Evolutionary conservation across 257 asterid species (phyloP).

Genomic region (Forsythia suspensa): DNA sequence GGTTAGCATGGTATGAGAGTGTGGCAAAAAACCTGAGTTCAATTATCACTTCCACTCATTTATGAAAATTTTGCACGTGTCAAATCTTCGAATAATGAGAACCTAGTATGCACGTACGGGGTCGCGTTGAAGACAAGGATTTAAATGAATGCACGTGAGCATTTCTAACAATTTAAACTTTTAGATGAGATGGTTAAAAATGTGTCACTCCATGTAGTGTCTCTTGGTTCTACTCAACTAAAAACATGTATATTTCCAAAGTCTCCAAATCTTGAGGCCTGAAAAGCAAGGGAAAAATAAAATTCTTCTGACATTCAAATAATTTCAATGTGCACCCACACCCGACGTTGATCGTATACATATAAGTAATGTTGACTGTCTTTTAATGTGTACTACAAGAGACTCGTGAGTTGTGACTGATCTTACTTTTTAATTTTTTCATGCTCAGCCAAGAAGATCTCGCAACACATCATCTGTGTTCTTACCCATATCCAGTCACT

Average conservation of each 20-base stretch:
- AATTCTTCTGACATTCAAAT: conserved; percentile 9
- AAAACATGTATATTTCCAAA: background rate
- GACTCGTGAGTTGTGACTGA: conserved; percentile 20
- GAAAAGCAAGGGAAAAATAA: background rate
- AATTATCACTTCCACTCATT: background rate
- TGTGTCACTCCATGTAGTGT: background rate
- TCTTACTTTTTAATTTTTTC: conserved; percentile 22
- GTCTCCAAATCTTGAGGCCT: background rate
- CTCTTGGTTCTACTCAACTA: background rate
- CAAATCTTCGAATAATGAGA: background rate
- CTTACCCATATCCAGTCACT: conserved; percentile 60
- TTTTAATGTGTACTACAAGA: conserved; percentile 8
- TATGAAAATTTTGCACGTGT: background rate
- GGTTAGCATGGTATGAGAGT: background rate
- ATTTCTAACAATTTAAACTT: background rate
- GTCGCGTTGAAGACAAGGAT: background rate
- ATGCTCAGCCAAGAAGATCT: conserved; percentile 85
- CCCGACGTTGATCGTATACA: background rate
- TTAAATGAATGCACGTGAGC: background rate
- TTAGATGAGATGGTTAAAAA: background rate
- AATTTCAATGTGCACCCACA: background rate
- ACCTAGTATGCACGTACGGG: background rate
- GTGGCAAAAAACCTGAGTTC: background rate
- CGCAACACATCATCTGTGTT: conserved; percentile 50
- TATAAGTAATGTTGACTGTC: background rate